These are phyloP conservation scores for Cryptococcus neoformans DNA, from an alignment of 1,284 basidiomycete species.

Conservation along the genomic window DNA sequence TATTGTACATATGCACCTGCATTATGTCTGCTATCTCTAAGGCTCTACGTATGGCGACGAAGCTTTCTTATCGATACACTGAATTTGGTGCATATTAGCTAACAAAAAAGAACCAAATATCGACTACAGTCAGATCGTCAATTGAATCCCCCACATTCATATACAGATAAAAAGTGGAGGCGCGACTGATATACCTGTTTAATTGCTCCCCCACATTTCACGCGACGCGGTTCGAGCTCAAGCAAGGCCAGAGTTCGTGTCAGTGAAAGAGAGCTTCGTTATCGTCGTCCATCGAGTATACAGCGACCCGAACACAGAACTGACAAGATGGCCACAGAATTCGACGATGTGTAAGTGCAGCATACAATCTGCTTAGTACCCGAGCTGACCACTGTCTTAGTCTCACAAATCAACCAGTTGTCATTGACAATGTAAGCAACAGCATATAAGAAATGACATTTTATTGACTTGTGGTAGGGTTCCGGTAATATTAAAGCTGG, in stretches of 20 bases:
- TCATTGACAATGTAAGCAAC: constrained; percentile 82
- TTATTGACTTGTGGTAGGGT: constrained; percentile 58
- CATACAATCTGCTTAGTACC: background rate
- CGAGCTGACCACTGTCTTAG: constrained; percentile 18
- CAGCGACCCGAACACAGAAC: too few relatives aligned
- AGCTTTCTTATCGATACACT: too few relatives aligned
- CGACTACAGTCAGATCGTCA: too few relatives aligned
- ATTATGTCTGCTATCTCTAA: too few relatives aligned
- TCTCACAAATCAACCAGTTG: constrained; percentile 57
- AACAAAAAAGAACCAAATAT: too few relatives aligned
- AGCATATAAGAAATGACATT: background rate
- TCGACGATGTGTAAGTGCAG: constrained; percentile 44
- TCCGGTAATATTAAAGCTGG: constrained; percentile 97
- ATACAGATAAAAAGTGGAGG: too few relatives aligned
- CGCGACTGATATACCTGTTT: background rate
- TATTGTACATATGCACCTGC: too few relatives aligned
- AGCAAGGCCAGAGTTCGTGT: background rate
- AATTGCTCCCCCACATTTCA: background rate
- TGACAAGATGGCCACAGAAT: constrained; percentile 40
- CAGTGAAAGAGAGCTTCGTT: too few relatives aligned
- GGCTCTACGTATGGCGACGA: too few relatives aligned
- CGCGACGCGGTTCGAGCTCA: constrained; percentile 8
- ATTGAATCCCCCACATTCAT: too few relatives aligned
- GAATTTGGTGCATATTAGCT: too few relatives aligned
- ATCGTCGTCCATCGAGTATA: too few relatives aligned